Conservation (phyloP, 495 filamentous ascomycete species). For the Parathielavia appendiculata region DNA sequence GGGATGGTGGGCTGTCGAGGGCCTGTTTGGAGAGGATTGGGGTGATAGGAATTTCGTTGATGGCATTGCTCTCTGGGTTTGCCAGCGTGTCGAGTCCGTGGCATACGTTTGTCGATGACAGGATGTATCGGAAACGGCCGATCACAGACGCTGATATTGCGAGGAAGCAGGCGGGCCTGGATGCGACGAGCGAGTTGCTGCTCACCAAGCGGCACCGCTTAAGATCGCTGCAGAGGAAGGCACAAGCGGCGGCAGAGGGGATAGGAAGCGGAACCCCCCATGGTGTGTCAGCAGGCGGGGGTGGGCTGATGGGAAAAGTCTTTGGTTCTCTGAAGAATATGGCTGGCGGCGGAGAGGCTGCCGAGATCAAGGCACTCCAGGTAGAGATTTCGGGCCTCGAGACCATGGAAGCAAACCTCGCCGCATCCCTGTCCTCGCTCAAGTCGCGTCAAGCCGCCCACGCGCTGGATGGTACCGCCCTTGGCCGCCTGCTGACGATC, state of each 20-base stretch:
- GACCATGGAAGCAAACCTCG: constrained; percentile 64
- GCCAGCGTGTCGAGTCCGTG: constrained; percentile 74
- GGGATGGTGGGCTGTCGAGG: constrained; percentile 54
- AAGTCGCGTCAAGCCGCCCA: constrained; percentile 55
- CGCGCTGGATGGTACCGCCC: constrained; percentile 54
- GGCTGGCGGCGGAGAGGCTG: constrained; percentile 52
- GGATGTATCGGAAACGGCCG: constrained; percentile 37
- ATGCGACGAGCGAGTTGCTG: constrained; percentile 72
- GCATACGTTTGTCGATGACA: constrained; percentile 66
- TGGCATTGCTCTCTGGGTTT: constrained; percentile 78
- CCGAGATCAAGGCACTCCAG: constrained; percentile 59
- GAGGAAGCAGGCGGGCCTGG: constrained; percentile 66
- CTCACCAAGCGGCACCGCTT: constrained; percentile 61
- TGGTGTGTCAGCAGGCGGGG: constrained; percentile 16
- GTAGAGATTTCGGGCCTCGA: constrained; percentile 75
- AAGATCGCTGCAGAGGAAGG: constrained; percentile 58
- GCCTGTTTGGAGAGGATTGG: constrained; percentile 74
- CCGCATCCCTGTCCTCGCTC: constrained; percentile 54
- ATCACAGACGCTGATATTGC: constrained; percentile 65
- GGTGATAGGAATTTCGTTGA: constrained; percentile 73
- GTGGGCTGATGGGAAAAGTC: constrained; percentile 63
- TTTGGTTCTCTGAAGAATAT: constrained; percentile 51
- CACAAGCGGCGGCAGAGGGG: constrained; percentile 38
- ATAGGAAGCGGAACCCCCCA: constrained; percentile 21
- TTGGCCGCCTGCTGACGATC: constrained; percentile 54